phyloP scores from a whole-genome alignment of 768 basidiomycete species.

The Nidularia pulvinata region DNA sequence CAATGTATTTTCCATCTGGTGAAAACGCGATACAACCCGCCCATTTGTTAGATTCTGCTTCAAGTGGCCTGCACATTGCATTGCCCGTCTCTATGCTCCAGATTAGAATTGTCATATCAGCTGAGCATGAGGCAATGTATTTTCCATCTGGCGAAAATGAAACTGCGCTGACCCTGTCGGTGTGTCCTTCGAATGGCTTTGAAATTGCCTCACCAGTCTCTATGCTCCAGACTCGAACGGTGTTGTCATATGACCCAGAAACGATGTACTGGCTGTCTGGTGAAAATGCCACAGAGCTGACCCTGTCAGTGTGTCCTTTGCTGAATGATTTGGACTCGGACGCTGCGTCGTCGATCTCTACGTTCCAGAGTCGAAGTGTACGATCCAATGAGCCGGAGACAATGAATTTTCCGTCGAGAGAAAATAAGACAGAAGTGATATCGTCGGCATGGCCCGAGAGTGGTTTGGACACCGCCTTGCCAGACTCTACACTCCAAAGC shows the following conservation, averaged over 20 bases:
- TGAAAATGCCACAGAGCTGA: slow-evolving; percentile 16
- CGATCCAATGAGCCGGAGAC: too few species aligned
- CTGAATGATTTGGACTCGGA: too few species aligned
- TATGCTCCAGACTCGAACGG: slow-evolving; percentile 15
- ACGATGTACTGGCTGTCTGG: slow-evolving; percentile 10
- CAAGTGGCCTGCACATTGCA: slow-evolving; percentile 5
- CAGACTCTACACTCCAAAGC: too few species aligned
- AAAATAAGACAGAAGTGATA: too few species aligned
- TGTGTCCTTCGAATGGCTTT: slow-evolving; percentile 9
- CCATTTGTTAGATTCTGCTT: slow-evolving; percentile 6
- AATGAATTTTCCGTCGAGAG: too few species aligned
- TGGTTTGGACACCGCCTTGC: too few species aligned
- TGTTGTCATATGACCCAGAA: slow-evolving; percentile 12
- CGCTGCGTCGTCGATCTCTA: too few species aligned
- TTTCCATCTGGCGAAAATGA: slow-evolving; percentile 13
- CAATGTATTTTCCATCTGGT: slow-evolving; percentile 17
- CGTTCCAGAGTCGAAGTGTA: too few species aligned
- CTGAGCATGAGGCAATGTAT: slow-evolving; percentile 14
- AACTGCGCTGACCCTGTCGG: slow-evolving; percentile 10
- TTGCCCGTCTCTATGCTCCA: slow-evolving; percentile 17
- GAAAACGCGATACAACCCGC: slow-evolving; percentile 18
- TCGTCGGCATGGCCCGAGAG: too few species aligned
- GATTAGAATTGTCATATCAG: slow-evolving; percentile 16
- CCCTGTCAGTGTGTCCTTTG: slow-evolving; percentile 6
- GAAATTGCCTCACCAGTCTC: slow-evolving; percentile 6